Evolutionary conservation across 441 rosid species (phyloP), one percentile per base, ranked within the genome.

Genomic region (Corymbia calophylla): DNA sequence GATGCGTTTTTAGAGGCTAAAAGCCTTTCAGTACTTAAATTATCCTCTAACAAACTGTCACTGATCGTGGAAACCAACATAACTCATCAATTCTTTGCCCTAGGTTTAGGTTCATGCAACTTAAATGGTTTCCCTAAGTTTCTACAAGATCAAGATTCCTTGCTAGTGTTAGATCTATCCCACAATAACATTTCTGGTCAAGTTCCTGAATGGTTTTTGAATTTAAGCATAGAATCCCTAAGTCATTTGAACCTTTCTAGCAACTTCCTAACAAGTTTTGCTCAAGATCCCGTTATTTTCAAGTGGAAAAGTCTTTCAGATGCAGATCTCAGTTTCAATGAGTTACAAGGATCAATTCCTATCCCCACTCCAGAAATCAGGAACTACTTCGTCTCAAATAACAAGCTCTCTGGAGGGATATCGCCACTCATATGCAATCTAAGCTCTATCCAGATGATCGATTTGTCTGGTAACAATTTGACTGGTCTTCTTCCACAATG

Each of bases 1-100:
- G 51, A 73, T 6, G 0, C 1, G 0, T 39, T 73, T 73, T 39
- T n/a, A 39, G 0, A 21, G 84, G 51, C 9, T 23, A 0, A 73
- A 21, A 3, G 4, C 17, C 84, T 39, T 39, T 0, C 0, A 0
- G 0, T 0, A 2, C 84, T 73, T 11, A 9, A 0, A 9, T 39
- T 39, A 3, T 73, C 84, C 17, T 39, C 0, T 7, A 73, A 73
- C 84, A 73, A 39, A 39, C 1, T 73, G 1, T 73, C 84, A 0
- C 39, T 73, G 6, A 3, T 39, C 0, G 8, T 39, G 0, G 9
- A 39, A 39, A 39, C 49, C 49, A 12, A 73, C 49, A 11, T 39
- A 39, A 44, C 16, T 73, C n/a, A 0, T 2, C n/a, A 12, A 0
- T 73, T 3, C n/a, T 3, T 2, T 0, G 8, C 0, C 39, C 1